Percentiles rank a stretch among this genome's conserved stretches.
Conservation (phyloP, 1,284 basidiomycete species). For the Ganoderma meredithae region DNA sequence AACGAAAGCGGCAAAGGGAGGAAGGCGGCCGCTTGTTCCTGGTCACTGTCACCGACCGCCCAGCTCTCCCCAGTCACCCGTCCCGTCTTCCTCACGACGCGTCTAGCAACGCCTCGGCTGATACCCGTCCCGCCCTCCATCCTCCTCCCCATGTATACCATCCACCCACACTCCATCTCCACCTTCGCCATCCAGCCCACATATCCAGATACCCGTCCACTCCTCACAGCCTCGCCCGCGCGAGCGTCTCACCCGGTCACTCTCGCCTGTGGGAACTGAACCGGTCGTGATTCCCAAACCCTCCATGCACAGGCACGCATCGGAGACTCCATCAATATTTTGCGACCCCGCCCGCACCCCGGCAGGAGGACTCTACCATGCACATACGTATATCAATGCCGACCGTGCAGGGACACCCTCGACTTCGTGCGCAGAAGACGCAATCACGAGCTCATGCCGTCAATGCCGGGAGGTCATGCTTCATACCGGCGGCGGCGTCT, state of each 20-base stretch:
- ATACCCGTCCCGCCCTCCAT: conserved; percentile 29
- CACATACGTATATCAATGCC: not conserved
- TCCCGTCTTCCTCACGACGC: conserved; percentile 26
- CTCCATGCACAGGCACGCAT: not conserved
- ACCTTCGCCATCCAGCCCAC: not conserved
- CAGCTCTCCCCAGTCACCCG: conserved; percentile 11
- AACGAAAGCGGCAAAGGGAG: conserved; percentile 32
- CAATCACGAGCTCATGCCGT: not conserved
- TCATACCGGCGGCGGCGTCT: too few species aligned
- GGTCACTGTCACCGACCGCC: conserved; percentile 1
- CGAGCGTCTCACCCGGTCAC: not conserved
- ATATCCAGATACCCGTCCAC: not conserved
- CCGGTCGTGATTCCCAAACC: not conserved
- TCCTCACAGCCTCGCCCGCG: not conserved
- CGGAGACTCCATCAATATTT: not conserved
- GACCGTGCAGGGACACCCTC: not conserved
- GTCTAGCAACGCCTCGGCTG: conserved; percentile 36
- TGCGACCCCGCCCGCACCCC: not conserved
- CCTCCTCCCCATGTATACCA: not conserved
- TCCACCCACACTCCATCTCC: not conserved
- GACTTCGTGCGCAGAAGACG: not conserved
- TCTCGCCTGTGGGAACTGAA: conserved; percentile 7
- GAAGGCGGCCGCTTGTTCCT: conserved; percentile 24
- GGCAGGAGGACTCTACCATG: not conserved
- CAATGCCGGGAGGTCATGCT: not conserved